These are phyloP conservation scores for Thyridium curvatum DNA, from an alignment of 2,329 filamentous ascomycete genomes.

Conservation along the genomic window DNA sequence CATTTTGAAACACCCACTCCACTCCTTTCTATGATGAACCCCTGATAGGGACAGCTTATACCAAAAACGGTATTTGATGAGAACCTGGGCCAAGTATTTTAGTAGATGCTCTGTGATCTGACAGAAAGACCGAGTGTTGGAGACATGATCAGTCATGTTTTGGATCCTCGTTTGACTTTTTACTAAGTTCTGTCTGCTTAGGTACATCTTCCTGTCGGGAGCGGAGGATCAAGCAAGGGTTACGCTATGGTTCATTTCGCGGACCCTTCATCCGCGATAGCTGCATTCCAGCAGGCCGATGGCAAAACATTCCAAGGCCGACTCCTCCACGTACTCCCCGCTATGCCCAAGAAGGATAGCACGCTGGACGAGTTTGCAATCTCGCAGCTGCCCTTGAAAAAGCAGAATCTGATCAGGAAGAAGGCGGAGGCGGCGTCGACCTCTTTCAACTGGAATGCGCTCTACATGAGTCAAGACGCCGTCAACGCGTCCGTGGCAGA, in stretches of 20 bases:
- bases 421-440: slow-evolving; percentile 72
- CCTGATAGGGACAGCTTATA: slow-evolving; percentile 99
- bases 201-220: slow-evolving; percentile 80
- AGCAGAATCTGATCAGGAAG: slow-evolving; percentile 84
- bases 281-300: slow-evolving; percentile 75
- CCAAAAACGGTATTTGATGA: slow-evolving; percentile 78
- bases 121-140: slow-evolving; percentile 25
- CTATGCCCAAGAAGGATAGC: slow-evolving; percentile 71
- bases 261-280: slow-evolving; percentile 64
- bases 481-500: slow-evolving; percentile 86
- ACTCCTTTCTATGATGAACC: slow-evolving; percentile 70
- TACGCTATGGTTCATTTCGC: slow-evolving; percentile 82
- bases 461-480: slow-evolving; percentile 97
- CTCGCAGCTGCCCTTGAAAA: slow-evolving; percentile 88
- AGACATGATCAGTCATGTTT: slow-evolving; percentile 1
- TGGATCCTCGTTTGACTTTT: slow-evolving; percentile 11
- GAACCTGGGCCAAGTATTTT: slow-evolving; percentile 92
- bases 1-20: neutral
- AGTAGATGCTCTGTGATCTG: slow-evolving; percentile 99
- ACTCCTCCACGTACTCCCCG: slow-evolving; percentile 83
- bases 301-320: slow-evolving; percentile 87
- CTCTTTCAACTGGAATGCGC: slow-evolving; percentile 96
- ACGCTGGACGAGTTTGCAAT: slow-evolving; percentile 83
- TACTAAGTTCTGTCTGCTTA: slow-evolving; percentile 28
- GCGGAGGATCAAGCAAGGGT: slow-evolving; percentile 72